A percentile compares a stretch with the other conserved stretches of the same genome.
Evolutionary conservation across 305 asterid species (phyloP).

Genomic region (Fraxinus paxiana): DNA sequence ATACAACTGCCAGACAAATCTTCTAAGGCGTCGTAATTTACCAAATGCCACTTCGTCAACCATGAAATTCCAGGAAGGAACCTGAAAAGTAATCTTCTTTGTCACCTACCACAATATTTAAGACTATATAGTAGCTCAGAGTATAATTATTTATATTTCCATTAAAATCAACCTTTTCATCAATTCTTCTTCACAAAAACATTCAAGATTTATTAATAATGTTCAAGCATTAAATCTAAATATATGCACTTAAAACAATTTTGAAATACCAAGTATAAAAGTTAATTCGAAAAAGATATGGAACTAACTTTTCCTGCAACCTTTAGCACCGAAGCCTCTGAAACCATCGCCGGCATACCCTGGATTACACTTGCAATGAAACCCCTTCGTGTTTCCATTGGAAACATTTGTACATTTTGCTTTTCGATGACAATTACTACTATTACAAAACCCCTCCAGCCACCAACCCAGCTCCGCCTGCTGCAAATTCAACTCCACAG

Average conservation of each 20-base stretch:
- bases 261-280: neutral
- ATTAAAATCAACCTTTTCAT: neutral
- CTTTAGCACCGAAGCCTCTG: conserved; percentile 32
- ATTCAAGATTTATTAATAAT: neutral
- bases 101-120: neutral
- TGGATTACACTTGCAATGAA: conserved; percentile 58
- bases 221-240: neutral
- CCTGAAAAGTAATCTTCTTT: neutral
- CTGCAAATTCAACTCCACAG: conserved; percentile 47
- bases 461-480: conserved; percentile 82
- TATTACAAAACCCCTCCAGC: conserved; percentile 43
- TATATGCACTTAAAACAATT: neutral
- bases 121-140: neutral
- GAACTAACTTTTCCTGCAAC: conserved; percentile 65
- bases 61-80: neutral
- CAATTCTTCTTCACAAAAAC: neutral
- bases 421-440: conserved; percentile 28
- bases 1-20: neutral
- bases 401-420: conserved; percentile 35
- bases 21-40: neutral
- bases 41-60: neutral
- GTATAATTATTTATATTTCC: neutral
- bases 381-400: conserved; percentile 21
- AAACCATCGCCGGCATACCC: conserved; percentile 85
- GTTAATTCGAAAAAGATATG: neutral